Conservation (phyloP, 768 basidiomycete genomes). For the Tulasnella sp. region DNA sequence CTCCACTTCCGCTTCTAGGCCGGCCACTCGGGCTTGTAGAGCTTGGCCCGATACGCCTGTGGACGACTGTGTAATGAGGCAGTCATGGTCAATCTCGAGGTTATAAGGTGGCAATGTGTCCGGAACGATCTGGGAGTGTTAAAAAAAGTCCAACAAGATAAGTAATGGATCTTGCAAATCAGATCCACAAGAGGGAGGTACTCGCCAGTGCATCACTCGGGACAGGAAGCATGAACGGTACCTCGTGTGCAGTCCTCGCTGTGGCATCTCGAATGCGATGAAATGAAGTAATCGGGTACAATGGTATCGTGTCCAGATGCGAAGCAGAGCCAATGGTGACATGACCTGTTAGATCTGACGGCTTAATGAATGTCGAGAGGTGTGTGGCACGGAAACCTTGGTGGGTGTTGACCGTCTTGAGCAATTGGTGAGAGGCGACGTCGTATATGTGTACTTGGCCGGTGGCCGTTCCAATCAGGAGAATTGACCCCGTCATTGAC, state of each 20-base stretch:
- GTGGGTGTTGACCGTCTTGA: slow-evolving; percentile 61
- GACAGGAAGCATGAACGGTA: slow-evolving; percentile 47
- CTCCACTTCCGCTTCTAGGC: slow-evolving; percentile 63
- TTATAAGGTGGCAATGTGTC: slow-evolving; percentile 1
- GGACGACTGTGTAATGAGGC: slow-evolving; percentile 42
- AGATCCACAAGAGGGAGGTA: no score
- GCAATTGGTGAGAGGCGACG: slow-evolving; percentile 77
- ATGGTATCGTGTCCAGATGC: slow-evolving; percentile 47
- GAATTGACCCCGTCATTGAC: slow-evolving; percentile 63
- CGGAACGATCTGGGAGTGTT: neutral
- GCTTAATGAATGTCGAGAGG: slow-evolving; percentile 70
- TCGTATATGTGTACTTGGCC: slow-evolving; percentile 76
- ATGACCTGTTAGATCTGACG: slow-evolving; percentile 78
- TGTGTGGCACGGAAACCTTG: slow-evolving; percentile 56
- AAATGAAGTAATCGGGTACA: slow-evolving; percentile 55
- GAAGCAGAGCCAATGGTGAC: slow-evolving; percentile 39
- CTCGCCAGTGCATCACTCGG: slow-evolving; percentile 22
- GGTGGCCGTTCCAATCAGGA: slow-evolving; percentile 68
- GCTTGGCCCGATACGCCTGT: slow-evolving; percentile 14
- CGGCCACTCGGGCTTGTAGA: slow-evolving; percentile 45
- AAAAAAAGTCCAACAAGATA: no score
- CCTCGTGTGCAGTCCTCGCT: slow-evolving; percentile 57
- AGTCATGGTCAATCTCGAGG: slow-evolving; percentile 42
- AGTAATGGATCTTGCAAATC: neutral
- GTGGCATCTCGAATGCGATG: slow-evolving; percentile 61